Conservation (phyloP, 306 rosid species). For the Purshia tridentata region DNA sequence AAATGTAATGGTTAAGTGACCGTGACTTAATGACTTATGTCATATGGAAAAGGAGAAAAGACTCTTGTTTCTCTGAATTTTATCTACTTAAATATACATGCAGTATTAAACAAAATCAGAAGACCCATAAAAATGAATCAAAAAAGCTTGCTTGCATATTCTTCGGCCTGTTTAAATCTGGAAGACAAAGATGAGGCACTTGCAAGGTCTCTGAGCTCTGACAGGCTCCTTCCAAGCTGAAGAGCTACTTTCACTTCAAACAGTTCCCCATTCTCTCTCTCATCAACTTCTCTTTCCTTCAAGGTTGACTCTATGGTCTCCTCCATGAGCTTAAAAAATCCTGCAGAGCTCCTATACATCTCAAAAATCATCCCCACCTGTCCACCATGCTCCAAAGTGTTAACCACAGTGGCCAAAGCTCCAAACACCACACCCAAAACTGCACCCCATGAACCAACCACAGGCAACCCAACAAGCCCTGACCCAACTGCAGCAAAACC, state of each 20-base stretch:
- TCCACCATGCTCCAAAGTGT: conserved; percentile 74
- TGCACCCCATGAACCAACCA: conserved; percentile 42
- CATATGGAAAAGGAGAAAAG: not conserved
- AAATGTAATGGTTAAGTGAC: not conserved
- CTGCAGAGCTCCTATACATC: conserved; percentile 51
- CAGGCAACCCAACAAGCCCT: conserved; percentile 24
- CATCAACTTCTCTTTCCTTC: conserved; percentile 33
- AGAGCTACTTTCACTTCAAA: conserved; percentile 61
- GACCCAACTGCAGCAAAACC: conserved; percentile 64
- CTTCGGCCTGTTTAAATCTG: conserved; percentile 30
- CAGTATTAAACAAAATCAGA: not conserved
- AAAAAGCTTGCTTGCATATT: conserved; percentile 69
- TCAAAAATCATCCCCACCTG: conserved; percentile 85
- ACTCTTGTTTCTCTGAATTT: not conserved
- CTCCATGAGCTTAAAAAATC: conserved; percentile 69
- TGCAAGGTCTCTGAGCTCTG: conserved; percentile 54
- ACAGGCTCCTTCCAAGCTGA: conserved; percentile 55
- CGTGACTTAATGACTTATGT: not conserved
- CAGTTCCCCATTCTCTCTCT: conserved; percentile 67
- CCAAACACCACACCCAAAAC: conserved; percentile 52
- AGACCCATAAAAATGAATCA: conserved; percentile 7
- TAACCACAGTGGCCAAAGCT: conserved; percentile 56
- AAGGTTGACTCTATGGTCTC: conserved; percentile 47
- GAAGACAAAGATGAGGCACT: conserved; percentile 28
- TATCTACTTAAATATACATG: conserved; percentile 1